A percentile compares a stretch with the other conserved stretches of the same genome.
Evolutionary conservation across 1,139 yeast genomes (phyloP).

Genomic region (Hyphopichia pseudoburtonii): DNA sequence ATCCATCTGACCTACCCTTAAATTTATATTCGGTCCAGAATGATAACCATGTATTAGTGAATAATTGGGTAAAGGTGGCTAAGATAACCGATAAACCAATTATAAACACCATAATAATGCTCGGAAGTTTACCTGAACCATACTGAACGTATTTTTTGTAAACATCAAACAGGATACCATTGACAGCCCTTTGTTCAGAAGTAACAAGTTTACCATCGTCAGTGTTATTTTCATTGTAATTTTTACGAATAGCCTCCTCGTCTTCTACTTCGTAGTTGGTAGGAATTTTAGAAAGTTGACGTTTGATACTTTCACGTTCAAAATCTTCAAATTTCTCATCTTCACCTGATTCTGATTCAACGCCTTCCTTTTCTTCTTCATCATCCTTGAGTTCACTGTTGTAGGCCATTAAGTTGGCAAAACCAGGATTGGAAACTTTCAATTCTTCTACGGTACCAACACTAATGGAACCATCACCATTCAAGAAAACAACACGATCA

Average conservation of each 20-base stretch:
- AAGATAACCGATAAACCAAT: slow-evolving; percentile 27
- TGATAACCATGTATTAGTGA: slow-evolving; percentile 81
- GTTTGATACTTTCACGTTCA: slow-evolving; percentile 18
- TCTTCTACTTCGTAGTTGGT: slow-evolving; percentile 19
- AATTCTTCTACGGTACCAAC: slow-evolving; percentile 42
- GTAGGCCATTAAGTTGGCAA: slow-evolving; percentile 53
- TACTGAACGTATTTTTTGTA: slow-evolving; percentile 48
- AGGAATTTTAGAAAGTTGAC: slow-evolving; percentile 15
- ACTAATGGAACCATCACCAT: slow-evolving; percentile 39
- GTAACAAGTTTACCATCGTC: slow-evolving; percentile 32
- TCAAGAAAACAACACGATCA: slow-evolving; percentile 38
- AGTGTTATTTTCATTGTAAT: slow-evolving; percentile 20
- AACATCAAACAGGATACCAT: slow-evolving; percentile 28
- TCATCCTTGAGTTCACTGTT: slow-evolving; percentile 25
- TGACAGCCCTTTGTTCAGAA: slow-evolving; percentile 42
- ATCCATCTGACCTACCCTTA: slow-evolving; percentile 40
- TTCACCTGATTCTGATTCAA: slow-evolving; percentile 15
- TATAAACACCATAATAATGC: slow-evolving; percentile 19
- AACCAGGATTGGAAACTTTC: slow-evolving; percentile 30
- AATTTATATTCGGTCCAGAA: slow-evolving; percentile 74
- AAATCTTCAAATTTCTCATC: slow-evolving; percentile 11
- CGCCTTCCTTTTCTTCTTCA: slow-evolving; percentile 24
- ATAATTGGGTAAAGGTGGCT: slow-evolving; percentile 59
- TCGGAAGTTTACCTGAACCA: slow-evolving; percentile 53
- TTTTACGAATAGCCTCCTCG: slow-evolving; percentile 20